phyloP scores from a whole-genome alignment of 2,329 filamentous ascomycete genomes.

The Colletotrichum paranaense region DNA sequence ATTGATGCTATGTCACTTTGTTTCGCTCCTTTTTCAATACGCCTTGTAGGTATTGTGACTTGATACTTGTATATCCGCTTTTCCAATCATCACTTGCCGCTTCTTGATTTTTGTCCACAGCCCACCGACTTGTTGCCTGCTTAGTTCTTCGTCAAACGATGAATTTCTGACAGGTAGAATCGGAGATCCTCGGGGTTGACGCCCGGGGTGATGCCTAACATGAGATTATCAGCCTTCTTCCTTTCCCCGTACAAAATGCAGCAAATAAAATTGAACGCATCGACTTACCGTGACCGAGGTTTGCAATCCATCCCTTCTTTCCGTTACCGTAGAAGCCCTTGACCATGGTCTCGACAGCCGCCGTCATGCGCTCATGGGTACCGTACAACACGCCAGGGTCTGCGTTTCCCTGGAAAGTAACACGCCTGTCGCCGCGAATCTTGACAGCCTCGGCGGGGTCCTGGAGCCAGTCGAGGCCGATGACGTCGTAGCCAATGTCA shows the following conservation, averaged over 20 bases:
- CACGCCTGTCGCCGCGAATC: conserved; percentile 77
- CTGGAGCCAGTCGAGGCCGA: conserved; percentile 95
- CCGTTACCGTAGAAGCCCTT: conserved; percentile 80
- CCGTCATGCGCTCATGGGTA: conserved; percentile 81
- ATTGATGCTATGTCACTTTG: background rate
- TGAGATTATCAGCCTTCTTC: background rate
- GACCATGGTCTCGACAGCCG: conserved; percentile 87
- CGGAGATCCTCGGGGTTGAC: conserved; percentile 94
- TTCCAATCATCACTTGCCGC: background rate
- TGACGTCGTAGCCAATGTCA: conserved; percentile 89
- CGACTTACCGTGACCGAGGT: conserved; percentile 88
- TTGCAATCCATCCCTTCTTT: conserved; percentile 96
- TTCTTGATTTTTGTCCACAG: background rate
- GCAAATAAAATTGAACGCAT: background rate
- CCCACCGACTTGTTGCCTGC: background rate
- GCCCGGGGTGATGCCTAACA: conserved; percentile 86
- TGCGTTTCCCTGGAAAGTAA: conserved; percentile 93
- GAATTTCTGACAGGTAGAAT: conserved; percentile 94
- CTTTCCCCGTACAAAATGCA: background rate
- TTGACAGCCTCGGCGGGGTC: conserved; percentile 86
- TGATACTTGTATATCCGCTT: background rate
- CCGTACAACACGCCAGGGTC: conserved; percentile 95
- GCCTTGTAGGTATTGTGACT: background rate
- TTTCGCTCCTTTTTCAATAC: background rate
- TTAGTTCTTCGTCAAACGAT: conserved; percentile 69